Conservation (phyloP, 106 monocot species). For the Dendrobium catenatum region DNA sequence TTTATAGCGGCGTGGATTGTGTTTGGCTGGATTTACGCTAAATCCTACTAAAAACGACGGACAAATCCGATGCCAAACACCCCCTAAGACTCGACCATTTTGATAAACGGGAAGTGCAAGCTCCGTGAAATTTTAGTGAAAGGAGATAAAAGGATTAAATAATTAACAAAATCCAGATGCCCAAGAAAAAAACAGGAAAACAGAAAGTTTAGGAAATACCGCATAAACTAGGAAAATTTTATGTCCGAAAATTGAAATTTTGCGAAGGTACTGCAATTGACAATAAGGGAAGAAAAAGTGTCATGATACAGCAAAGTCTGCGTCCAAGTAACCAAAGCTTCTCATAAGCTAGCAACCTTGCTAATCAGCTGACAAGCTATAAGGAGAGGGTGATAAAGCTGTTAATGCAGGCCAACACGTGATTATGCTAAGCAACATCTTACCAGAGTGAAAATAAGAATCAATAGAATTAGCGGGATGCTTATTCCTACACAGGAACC, state of each 20-base stretch:
- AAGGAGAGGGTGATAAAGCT: background rate
- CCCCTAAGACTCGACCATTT: background rate
- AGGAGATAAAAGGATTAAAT: background rate
- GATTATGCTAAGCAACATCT: background rate
- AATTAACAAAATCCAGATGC: background rate
- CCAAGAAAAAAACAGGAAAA: background rate
- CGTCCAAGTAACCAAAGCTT: background rate
- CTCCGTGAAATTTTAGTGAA: background rate
- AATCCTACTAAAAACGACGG: too few relatives aligned
- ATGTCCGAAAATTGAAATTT: conserved; percentile 74
- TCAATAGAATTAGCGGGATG: conserved; percentile 72
- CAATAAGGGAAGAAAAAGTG: conserved; percentile 6
- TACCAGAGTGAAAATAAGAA: conserved; percentile 96
- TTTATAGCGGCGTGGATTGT: too few relatives aligned
- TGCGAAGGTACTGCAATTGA: conserved; percentile 80
- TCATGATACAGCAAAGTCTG: conserved; percentile 4
- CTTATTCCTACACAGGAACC: conserved; percentile 87
- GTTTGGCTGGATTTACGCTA: too few relatives aligned
- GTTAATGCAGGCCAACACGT: background rate
- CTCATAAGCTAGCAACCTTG: conserved; percentile 1
- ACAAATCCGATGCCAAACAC: too few relatives aligned
- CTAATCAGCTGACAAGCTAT: background rate
- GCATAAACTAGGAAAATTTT: conserved; percentile 84
- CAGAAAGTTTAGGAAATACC: conserved; percentile 34
- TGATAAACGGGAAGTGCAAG: background rate